Conservation (phyloP, 495 filamentous ascomycete species). For the Evernia prunastri region DNA sequence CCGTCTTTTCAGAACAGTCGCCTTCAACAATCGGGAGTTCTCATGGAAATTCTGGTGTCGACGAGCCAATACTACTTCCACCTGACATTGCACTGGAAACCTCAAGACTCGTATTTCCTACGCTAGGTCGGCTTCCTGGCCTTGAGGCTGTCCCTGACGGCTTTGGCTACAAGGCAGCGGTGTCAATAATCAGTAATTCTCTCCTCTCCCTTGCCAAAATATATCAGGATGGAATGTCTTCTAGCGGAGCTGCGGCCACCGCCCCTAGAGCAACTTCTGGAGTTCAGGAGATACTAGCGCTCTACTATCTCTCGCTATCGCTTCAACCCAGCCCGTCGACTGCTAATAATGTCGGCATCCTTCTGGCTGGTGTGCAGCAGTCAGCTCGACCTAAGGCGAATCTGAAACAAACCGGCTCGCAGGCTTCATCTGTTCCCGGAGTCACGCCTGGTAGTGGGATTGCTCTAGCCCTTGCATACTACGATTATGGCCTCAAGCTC, state of each 20-base stretch:
- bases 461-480: conserved; percentile 83
- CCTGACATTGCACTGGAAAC: conserved; percentile 82
- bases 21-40: conserved; percentile 31
- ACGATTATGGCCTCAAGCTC: conserved; percentile 81
- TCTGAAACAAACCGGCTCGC: conserved; percentile 31
- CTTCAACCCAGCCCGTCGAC: conserved; percentile 95
- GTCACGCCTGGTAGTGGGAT: conserved; percentile 81
- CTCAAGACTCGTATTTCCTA: conserved; percentile 73
- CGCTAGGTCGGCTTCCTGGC: conserved; percentile 75
- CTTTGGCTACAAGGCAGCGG: conserved; percentile 67
- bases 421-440: conserved; percentile 60
- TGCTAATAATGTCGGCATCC: conserved; percentile 96
- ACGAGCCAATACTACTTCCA: conserved; percentile 67
- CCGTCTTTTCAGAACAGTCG: conserved; percentile 51
- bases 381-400: conserved; percentile 44
- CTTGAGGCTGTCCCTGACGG: conserved; percentile 68
- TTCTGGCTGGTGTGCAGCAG: conserved; percentile 90
- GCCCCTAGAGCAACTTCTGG: conserved; percentile 58
- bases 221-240: conserved; percentile 93
- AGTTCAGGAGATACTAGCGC: conserved; percentile 86
- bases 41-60: conserved; percentile 27
- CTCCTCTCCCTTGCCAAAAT: conserved; percentile 94
- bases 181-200: conserved; percentile 93
- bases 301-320: conserved; percentile 94
- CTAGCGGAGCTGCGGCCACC: conserved; percentile 57